Conservation (phyloP, 2,329 filamentous ascomycete genomes). For the Aspergillus pseudoterreus region DNA sequence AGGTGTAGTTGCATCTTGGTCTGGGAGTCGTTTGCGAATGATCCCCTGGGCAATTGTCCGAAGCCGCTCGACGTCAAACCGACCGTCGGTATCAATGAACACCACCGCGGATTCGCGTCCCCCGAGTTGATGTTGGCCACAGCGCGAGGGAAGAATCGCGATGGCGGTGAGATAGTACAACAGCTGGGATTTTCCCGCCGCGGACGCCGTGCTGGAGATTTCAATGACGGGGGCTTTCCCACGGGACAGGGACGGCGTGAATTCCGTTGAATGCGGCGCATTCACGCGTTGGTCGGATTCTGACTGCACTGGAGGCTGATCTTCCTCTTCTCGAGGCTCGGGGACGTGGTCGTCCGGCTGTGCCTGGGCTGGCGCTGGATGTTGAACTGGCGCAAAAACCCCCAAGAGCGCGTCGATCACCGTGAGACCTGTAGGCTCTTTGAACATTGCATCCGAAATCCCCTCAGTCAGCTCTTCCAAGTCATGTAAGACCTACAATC, state of each 20-base stretch:
- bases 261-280: not conserved
- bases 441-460: conserved; percentile 7
- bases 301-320: no score
- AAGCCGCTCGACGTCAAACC: conserved; percentile 52
- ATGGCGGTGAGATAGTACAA: conserved; percentile 54
- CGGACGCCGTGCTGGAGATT: conserved; percentile 49
- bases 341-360: conserved; percentile 1
- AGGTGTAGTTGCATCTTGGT: not conserved
- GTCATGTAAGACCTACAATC: conserved; percentile 26
- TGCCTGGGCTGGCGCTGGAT: conserved; percentile 5
- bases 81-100: conserved; percentile 54
- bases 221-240: conserved; percentile 45
- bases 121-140: conserved; percentile 29
- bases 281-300: not conserved
- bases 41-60: conserved; percentile 25
- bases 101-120: conserved; percentile 51
- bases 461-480: conserved; percentile 24
- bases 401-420: conserved; percentile 45
- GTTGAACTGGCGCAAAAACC: conserved; percentile 27
- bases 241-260: not conserved
- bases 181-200: conserved; percentile 56
- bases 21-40: conserved; percentile 16
- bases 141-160: conserved; percentile 47
- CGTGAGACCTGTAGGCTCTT: conserved; percentile 39
- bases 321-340: no score